phyloP scores from a whole-genome alignment of 2,329 filamentous ascomycete species.

The Fusarium irregulare region DNA sequence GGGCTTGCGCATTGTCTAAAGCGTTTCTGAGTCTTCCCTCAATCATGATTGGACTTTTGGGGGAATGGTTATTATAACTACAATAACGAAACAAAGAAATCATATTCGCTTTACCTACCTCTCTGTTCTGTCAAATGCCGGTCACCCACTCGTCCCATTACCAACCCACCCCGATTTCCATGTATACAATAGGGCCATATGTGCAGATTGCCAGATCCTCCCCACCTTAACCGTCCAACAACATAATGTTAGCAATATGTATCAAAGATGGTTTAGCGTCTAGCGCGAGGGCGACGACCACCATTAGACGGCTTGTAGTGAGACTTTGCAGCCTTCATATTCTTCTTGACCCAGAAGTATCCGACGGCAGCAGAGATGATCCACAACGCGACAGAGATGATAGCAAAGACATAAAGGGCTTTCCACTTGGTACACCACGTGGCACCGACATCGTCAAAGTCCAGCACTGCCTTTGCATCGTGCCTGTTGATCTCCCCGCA shows the following conservation, averaged over 20 bases:
- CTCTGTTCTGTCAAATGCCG: not conserved
- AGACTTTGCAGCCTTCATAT: not conserved
- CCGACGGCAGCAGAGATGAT: not conserved
- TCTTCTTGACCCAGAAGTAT: not conserved
- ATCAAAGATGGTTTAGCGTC: not conserved
- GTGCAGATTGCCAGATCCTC: not conserved
- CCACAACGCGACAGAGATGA: not conserved
- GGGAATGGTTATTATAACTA: not conserved
- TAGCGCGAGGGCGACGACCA: not conserved
- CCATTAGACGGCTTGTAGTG: not conserved
- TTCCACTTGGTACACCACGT: not conserved
- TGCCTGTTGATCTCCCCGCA: not conserved
- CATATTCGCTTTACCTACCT: not conserved
- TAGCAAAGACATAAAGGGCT: not conserved
- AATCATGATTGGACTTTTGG: no score
- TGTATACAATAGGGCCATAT: not conserved
- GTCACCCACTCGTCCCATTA: not conserved
- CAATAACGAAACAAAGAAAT: not conserved
- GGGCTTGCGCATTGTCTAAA: not conserved
- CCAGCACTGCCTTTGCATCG: not conserved
- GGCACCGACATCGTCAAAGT: not conserved
- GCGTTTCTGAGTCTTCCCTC: not conserved
- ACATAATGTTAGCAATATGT: rapidly evolving
- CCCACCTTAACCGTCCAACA: not conserved
- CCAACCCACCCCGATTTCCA: not conserved